A percentile compares a stretch with the other conserved stretches of the same genome.
Evolutionary conservation across 1,139 yeast species (phyloP).

Genomic region (Lodderomyces margitis): DNA sequence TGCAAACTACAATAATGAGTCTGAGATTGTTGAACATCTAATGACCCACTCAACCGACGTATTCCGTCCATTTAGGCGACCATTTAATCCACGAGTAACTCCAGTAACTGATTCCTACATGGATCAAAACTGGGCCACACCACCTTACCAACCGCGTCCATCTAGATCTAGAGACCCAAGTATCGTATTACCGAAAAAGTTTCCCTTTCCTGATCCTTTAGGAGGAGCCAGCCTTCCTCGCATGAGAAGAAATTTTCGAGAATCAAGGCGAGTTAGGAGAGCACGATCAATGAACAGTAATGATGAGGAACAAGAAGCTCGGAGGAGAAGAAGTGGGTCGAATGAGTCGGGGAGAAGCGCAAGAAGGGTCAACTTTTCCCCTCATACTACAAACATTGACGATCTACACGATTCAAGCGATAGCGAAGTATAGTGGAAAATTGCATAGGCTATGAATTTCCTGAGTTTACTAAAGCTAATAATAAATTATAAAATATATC

Average conservation of each 20-base stretch:
- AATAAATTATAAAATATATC: not conserved
- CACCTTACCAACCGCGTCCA: slow-evolving; percentile 15
- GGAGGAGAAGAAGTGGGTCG: slow-evolving; percentile 11
- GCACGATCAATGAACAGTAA: slow-evolving; percentile 4
- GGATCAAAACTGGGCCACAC: slow-evolving; percentile 39
- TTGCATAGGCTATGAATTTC: no score
- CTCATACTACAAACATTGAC: slow-evolving; percentile 17
- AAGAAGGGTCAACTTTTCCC: slow-evolving; percentile 14
- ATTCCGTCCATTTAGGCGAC: slow-evolving; percentile 38
- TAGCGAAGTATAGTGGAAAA: not conserved
- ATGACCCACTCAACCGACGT: slow-evolving; percentile 36
- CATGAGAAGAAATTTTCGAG: not conserved
- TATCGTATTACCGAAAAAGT: slow-evolving; percentile 31
- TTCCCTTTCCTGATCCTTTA: slow-evolving; percentile 28
- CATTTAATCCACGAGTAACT: slow-evolving; percentile 37
- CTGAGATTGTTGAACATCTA: slow-evolving; percentile 25
- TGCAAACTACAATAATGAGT: slow-evolving; percentile 19
- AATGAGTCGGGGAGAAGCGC: slow-evolving; percentile 12
- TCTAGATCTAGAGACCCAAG: slow-evolving; percentile 24
- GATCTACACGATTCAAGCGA: slow-evolving; percentile 11
- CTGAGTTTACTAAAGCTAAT: no score
- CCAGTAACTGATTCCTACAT: slow-evolving; percentile 43
- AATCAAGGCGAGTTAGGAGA: slow-evolving; percentile 1
- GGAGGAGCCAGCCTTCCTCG: slow-evolving; percentile 3
- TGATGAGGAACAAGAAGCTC: not conserved